A percentile compares a stretch with the other conserved stretches of the same genome.
Evolutionary conservation across 345 rosid genomes (phyloP).

Genomic region (Salix exigua): DNA sequence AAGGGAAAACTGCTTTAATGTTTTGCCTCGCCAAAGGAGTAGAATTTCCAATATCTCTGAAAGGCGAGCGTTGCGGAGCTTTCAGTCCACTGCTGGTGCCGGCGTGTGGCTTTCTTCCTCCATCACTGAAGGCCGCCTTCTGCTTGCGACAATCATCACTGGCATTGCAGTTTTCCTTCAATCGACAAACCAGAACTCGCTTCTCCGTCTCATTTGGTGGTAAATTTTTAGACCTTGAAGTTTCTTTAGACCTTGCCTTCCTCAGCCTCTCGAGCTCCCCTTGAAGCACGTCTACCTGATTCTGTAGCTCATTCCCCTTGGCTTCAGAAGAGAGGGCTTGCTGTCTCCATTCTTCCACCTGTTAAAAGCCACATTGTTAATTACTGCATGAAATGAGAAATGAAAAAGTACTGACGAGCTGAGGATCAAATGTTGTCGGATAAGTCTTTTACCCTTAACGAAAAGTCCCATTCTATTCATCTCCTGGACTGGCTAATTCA

Average conservation of each 20-base stretch:
- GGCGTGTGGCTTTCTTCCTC: conserved; percentile 34
- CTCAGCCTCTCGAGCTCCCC: conserved; percentile 44
- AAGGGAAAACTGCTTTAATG: conserved; percentile 28
- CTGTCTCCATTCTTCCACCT: conserved; percentile 76
- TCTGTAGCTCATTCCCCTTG: conserved; percentile 47
- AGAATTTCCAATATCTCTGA: conserved; percentile 44
- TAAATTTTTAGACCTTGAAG: conserved; percentile 16
- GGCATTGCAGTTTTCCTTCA: conserved; percentile 48
- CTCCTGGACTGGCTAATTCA: neutral
- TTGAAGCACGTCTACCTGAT: conserved; percentile 34
- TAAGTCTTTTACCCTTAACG: neutral
- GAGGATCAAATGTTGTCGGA: neutral
- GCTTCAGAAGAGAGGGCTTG: conserved; percentile 52
- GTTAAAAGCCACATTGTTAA: neutral
- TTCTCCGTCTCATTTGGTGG: conserved; percentile 58
- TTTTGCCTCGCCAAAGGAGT: conserved; percentile 26
- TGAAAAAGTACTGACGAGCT: neutral
- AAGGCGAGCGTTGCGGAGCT: conserved; percentile 36
- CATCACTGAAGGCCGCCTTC: conserved; percentile 22
- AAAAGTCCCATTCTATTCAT: neutral
- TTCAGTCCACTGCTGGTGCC: conserved; percentile 7
- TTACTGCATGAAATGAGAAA: neutral
- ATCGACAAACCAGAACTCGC: conserved; percentile 59
- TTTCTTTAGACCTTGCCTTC: conserved; percentile 26
- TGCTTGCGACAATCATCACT: conserved; percentile 15